Conservation (phyloP, 345 rosid genomes). For the Citrus cavaleriei region DNA sequence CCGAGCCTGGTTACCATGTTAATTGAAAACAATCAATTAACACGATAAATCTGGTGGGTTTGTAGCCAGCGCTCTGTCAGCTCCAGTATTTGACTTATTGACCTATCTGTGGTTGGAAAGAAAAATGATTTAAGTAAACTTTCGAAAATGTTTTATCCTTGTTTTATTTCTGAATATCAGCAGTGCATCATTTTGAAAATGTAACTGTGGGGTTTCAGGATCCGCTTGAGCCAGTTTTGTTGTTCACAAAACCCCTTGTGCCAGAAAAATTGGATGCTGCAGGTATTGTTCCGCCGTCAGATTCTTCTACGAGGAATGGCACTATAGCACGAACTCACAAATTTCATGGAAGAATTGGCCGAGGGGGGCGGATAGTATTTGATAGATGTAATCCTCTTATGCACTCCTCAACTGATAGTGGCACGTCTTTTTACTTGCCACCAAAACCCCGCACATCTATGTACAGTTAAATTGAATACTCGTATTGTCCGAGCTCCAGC, state of each 20-base stretch:
- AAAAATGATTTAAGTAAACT: no score
- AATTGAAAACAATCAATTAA: no score
- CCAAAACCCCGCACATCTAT: conserved; percentile 56
- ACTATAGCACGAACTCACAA: conserved; percentile 32
- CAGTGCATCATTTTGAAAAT: neutral
- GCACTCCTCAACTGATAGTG: conserved; percentile 59
- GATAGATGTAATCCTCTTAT: conserved; percentile 94
- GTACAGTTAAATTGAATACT: conserved; percentile 28
- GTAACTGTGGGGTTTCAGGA: neutral
- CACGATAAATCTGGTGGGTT: no score
- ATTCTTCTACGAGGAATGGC: conserved; percentile 37
- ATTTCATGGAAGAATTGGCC: conserved; percentile 89
- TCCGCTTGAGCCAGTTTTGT: no score
- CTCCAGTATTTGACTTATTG: no score
- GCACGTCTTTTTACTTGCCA: conserved; percentile 59
- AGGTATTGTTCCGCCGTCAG: conserved; percentile 62
- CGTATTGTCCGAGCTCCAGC: neutral
- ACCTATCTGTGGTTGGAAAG: no score
- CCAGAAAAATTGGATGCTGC: no score
- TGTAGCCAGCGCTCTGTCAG: no score
- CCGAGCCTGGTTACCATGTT: no score
- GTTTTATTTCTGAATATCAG: neutral
- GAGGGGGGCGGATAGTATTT: conserved; percentile 88
- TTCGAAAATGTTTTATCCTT: neutral
- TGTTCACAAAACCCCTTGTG: no score